These are phyloP conservation scores for Triticum urartu DNA, from an alignment of 176 grass and related monocot genomes.

Conservation along the genomic window DNA sequence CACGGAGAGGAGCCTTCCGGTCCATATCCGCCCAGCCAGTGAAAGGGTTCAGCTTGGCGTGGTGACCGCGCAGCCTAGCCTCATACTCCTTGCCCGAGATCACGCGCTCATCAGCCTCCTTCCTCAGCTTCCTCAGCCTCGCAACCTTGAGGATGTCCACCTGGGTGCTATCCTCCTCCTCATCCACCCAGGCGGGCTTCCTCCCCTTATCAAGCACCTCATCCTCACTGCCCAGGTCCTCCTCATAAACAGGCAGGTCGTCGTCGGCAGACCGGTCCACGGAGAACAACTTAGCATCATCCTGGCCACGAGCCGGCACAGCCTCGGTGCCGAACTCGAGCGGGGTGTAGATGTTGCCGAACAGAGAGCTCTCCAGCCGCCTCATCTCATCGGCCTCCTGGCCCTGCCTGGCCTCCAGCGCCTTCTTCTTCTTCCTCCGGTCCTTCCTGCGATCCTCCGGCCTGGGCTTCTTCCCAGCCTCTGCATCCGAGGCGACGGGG, in stretches of 20 bases:
- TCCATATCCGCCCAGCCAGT: conserved; percentile 66
- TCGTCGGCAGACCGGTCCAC: conserved; percentile 49
- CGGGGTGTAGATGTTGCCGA: conserved; percentile 51
- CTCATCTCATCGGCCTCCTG: conserved; percentile 63
- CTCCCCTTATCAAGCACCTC: conserved; percentile 7
- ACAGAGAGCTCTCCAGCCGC: conserved; percentile 60
- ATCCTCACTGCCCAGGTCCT: conserved; percentile 26
- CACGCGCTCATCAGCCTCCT: conserved; percentile 46
- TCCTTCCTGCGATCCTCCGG: not conserved
- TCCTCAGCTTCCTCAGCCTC: conserved; percentile 77
- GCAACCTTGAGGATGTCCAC: conserved; percentile 58
- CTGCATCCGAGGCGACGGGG: too few species aligned
- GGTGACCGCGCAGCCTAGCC: conserved; percentile 55
- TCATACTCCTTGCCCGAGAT: conserved; percentile 79
- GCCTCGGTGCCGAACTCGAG: conserved; percentile 56
- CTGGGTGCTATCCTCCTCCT: conserved; percentile 59
- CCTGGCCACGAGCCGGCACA: not conserved
- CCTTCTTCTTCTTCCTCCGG: conserved; percentile 50
- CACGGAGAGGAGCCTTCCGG: conserved; percentile 5
- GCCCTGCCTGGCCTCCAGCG: not conserved
- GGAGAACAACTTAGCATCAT: conserved; percentile 43
- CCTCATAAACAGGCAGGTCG: conserved; percentile 51
- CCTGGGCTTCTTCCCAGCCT: conserved; percentile 13
- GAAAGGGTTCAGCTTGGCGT: conserved; percentile 65
- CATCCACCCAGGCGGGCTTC: conserved; percentile 76